Evolutionary conservation across 768 basidiomycete genomes (phyloP).

Genomic region (Suillus brevipes): DNA sequence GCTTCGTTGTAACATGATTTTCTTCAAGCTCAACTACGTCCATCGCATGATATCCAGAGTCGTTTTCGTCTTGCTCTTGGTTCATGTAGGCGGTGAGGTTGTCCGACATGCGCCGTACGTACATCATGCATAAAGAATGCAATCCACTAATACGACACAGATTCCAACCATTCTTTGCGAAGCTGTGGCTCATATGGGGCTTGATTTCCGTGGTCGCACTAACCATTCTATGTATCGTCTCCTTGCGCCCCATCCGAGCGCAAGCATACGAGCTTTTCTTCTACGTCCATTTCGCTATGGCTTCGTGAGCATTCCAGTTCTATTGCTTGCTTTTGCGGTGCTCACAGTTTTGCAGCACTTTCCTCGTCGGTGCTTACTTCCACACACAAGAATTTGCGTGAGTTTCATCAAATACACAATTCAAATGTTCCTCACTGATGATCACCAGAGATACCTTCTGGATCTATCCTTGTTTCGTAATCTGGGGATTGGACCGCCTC

Average conservation of each 20-base stretch:
- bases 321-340: not conserved
- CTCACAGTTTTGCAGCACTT: slow-evolving; percentile 20
- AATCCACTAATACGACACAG: slow-evolving; percentile 1
- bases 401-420: not conserved
- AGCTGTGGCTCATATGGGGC: slow-evolving; percentile 27
- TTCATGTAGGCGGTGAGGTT: slow-evolving; percentile 47
- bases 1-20: not conserved
- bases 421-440: not conserved
- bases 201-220: slow-evolving; percentile 38
- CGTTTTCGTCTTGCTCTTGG: slow-evolving; percentile 45
- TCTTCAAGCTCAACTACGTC: slow-evolving; percentile 31
- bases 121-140: not conserved
- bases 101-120: slow-evolving; percentile 4
- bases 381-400: slow-evolving; percentile 23
- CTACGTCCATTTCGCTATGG: slow-evolving; percentile 43
- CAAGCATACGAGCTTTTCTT: slow-evolving; percentile 51
- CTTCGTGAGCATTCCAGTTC: slow-evolving; percentile 29
- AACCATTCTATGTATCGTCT: slow-evolving; percentile 42
- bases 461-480: slow-evolving; percentile 48
- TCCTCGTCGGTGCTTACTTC: slow-evolving; percentile 33
- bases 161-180: slow-evolving; percentile 9
- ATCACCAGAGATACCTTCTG: slow-evolving; percentile 25
- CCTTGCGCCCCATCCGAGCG: slow-evolving; percentile 48
- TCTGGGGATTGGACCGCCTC: slow-evolving; percentile 55
- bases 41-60: slow-evolving; percentile 49